These are phyloP conservation scores for Candida quercuum DNA, from an alignment of 805 yeast genomes.

Conservation along the genomic window DNA sequence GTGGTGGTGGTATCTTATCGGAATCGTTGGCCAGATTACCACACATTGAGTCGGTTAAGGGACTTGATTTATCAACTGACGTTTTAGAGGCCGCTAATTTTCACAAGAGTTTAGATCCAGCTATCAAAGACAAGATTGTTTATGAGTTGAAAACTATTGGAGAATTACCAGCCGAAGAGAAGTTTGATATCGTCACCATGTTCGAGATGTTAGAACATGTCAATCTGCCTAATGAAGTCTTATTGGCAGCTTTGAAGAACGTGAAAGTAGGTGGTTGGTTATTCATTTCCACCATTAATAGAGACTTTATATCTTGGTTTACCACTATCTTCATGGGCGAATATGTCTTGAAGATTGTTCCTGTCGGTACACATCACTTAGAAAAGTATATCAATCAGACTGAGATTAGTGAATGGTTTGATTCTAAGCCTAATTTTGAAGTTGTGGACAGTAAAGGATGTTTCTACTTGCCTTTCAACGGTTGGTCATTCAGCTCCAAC, in stretches of 20 bases:
- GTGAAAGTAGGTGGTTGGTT: constrained; percentile 74
- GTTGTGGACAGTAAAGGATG: constrained; percentile 73
- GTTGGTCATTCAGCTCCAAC: constrained; percentile 70
- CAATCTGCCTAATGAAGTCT: constrained; percentile 69
- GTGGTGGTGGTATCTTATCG: constrained; percentile 95
- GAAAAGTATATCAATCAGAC: constrained; percentile 75
- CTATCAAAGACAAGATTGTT: constrained; percentile 44
- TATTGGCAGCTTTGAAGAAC: constrained; percentile 60
- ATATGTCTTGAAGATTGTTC: constrained; percentile 72
- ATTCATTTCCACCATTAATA: constrained; percentile 86
- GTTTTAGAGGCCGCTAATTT: constrained; percentile 73
- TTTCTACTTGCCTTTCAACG: constrained; percentile 72
- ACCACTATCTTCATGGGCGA: constrained; percentile 93
- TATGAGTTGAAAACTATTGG: constrained; percentile 66
- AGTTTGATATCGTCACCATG: constrained; percentile 77
- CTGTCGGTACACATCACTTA: constrained; percentile 87
- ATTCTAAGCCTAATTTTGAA: constrained; percentile 41
- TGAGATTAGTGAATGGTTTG: constrained; percentile 68
- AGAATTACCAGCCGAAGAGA: constrained; percentile 38
- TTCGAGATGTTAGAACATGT: constrained; percentile 97
- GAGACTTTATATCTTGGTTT: constrained; percentile 82
- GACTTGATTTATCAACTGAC: constrained; percentile 81
- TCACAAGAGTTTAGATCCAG: constrained; percentile 67
- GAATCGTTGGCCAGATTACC: constrained; percentile 82
- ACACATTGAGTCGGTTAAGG: constrained; percentile 59